Percentiles rank a stretch among this genome's conserved stretches.
phyloP scores from a whole-genome alignment of 768 basidiomycete species.

The Trametes elegans region DNA sequence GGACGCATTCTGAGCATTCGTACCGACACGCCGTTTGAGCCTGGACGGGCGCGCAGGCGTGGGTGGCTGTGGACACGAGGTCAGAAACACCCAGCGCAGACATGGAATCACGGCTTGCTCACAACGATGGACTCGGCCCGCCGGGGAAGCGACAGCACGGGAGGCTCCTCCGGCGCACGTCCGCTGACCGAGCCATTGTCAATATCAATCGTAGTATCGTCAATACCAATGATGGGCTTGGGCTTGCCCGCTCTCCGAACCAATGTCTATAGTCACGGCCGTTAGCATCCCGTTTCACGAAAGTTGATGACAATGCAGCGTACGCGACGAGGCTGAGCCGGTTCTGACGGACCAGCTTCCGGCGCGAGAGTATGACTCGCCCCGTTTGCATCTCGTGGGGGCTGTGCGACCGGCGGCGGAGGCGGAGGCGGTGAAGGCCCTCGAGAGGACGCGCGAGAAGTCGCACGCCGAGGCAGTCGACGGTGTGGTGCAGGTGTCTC shows the following conservation, averaged over 20 bases:
- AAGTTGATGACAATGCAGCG: neutral
- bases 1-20: slow-evolving; percentile 31
- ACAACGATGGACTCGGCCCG: neutral
- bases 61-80: slow-evolving; percentile 7
- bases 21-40: slow-evolving; percentile 53
- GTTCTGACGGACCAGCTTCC: slow-evolving; percentile 27
- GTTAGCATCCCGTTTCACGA: slow-evolving; percentile 28
- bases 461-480: slow-evolving; percentile 37
- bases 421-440: slow-evolving; percentile 32
- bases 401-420: neutral
- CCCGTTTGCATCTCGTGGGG: neutral
- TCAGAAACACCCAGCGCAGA: neutral
- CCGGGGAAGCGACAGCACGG: neutral
- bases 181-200: neutral
- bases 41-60: slow-evolving; percentile 11
- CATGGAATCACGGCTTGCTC: neutral
- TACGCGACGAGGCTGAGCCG: slow-evolving; percentile 30
- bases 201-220: slow-evolving; percentile 42
- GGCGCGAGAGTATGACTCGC: too few species aligned
- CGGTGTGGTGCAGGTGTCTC: slow-evolving; percentile 13
- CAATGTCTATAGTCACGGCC: slow-evolving; percentile 33
- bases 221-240: slow-evolving; percentile 41
- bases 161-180: neutral
- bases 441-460: slow-evolving; percentile 41
- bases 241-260: slow-evolving; percentile 42